Evolutionary conservation across 441 rosid species (phyloP).

Genomic region (Aleurites moluccanus): DNA sequence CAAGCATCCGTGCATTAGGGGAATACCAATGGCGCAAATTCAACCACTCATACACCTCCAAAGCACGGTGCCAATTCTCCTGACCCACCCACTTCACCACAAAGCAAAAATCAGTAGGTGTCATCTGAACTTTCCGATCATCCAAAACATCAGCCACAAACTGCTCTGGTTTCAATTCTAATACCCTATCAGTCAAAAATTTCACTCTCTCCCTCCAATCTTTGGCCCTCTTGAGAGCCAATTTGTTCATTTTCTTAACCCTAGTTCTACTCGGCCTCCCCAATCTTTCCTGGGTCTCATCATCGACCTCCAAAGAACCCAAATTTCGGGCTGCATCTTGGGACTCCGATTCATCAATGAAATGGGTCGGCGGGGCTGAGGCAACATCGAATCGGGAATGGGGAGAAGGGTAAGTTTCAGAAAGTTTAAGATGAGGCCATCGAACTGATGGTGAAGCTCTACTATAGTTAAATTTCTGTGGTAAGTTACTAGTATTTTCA

Average conservation of each 20-base stretch:
- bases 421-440: conserved; percentile 84
- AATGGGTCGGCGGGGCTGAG: conserved; percentile 28
- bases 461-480: conserved; percentile 65
- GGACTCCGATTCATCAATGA: conserved; percentile 26
- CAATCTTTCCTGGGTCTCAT: conserved; percentile 41
- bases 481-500: background rate
- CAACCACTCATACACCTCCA: conserved; percentile 94
- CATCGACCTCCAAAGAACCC: conserved; percentile 25
- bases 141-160: conserved; percentile 87
- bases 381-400: conserved; percentile 35
- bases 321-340: background rate
- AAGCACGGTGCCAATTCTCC: conserved; percentile 84
- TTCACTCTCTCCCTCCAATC: conserved; percentile 90
- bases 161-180: conserved; percentile 53
- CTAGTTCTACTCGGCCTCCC: conserved; percentile 51
- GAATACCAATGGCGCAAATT: conserved; percentile 82
- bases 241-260: conserved; percentile 79
- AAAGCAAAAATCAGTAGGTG: conserved; percentile 85
- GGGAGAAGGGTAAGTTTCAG: conserved; percentile 42
- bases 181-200: conserved; percentile 59
- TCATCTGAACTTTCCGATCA: conserved; percentile 74
- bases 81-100: conserved; percentile 85
- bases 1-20: conserved; percentile 80
- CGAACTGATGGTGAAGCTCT: conserved; percentile 89
- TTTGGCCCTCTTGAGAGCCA: conserved; percentile 81